These are phyloP conservation scores for Cladobotryum mycophilum DNA, from an alignment of 2,329 filamentous ascomycete genomes.

Conservation along the genomic window DNA sequence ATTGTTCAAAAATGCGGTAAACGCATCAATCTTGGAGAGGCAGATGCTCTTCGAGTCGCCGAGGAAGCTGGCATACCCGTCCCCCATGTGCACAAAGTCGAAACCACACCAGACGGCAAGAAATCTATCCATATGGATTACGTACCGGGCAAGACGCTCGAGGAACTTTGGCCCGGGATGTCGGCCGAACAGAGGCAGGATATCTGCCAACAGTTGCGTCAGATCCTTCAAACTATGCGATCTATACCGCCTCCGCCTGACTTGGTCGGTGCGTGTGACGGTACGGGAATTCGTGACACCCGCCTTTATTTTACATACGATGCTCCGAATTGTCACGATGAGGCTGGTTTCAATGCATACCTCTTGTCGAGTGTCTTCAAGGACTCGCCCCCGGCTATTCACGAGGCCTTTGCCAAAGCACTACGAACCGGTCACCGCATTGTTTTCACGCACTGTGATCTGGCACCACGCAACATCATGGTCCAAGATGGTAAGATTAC, in stretches of 20 bases:
- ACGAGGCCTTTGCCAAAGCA: conserved; percentile 17
- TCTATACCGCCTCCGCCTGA: conserved; percentile 15
- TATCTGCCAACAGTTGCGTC: conserved; percentile 19
- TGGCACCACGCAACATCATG: conserved; percentile 40
- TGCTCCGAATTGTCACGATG: conserved; percentile 16
- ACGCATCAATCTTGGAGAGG: conserved; percentile 19
- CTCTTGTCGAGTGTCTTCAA: conserved; percentile 15
- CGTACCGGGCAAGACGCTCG: conserved; percentile 20
- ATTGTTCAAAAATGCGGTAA: conserved; percentile 22
- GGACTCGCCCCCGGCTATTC: conserved; percentile 15
- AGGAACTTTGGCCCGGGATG: conserved; percentile 21
- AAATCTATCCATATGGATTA: conserved; percentile 21
- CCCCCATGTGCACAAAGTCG: conserved; percentile 15
- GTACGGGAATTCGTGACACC: conserved; percentile 21
- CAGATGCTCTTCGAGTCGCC: conserved; percentile 20
- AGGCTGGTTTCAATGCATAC: conserved; percentile 21
- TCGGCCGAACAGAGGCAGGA: conserved; percentile 16
- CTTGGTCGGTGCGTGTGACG: conserved; percentile 22
- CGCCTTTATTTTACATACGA: conserved; percentile 17
- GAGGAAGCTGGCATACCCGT: conserved; percentile 15
- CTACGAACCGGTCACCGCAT: conserved; percentile 23
- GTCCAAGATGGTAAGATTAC: conserved; percentile 30
- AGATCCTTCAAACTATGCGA: conserved; percentile 21
- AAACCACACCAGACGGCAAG: conserved; percentile 15
- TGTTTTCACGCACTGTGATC: conserved; percentile 46